Conservation (phyloP, 164 flowering plant genomes). For the Warburgia ugandensis region DNA sequence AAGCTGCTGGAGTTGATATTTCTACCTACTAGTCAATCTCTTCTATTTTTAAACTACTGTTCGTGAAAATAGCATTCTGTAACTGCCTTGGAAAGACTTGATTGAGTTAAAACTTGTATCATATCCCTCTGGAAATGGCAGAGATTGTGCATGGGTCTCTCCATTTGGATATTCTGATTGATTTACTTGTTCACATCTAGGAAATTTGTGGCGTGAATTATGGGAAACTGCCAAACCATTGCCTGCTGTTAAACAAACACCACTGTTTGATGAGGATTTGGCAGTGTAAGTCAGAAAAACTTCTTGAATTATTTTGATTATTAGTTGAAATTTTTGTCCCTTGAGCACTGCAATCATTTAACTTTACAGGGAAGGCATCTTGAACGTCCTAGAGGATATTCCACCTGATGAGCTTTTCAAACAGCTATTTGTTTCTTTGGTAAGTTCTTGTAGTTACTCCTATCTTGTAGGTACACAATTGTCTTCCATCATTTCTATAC, state of each 20-base stretch:
- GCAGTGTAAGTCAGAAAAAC: constrained; percentile 69
- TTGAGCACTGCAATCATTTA: not conserved
- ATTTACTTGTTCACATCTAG: constrained; percentile 24
- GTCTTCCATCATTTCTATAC: too few species aligned
- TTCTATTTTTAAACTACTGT: too few species aligned
- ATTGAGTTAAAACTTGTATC: too few species aligned
- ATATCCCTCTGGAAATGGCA: too few species aligned
- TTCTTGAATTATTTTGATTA: not conserved
- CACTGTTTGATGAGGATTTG: constrained; percentile 87
- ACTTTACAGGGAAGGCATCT: constrained; percentile 69
- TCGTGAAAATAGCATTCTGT: too few species aligned
- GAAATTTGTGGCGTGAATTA: constrained; percentile 90
- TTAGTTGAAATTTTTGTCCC: not conserved
- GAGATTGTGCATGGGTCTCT: too few species aligned
- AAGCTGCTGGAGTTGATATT: too few species aligned
- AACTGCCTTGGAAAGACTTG: too few species aligned
- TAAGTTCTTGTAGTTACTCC: constrained; percentile 27
- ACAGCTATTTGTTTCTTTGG: constrained; percentile 74
- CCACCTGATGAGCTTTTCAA: constrained; percentile 63
- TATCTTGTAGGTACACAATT: too few species aligned
- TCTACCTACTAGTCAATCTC: too few species aligned
- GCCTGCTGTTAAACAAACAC: constrained; percentile 81
- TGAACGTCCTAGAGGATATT: constrained; percentile 58
- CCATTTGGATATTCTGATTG: not conserved
- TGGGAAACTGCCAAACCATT: constrained; percentile 92